phyloP scores from a whole-genome alignment of 139 green algal genomes.

The Deuterostichococcus epilithicus region DNA sequence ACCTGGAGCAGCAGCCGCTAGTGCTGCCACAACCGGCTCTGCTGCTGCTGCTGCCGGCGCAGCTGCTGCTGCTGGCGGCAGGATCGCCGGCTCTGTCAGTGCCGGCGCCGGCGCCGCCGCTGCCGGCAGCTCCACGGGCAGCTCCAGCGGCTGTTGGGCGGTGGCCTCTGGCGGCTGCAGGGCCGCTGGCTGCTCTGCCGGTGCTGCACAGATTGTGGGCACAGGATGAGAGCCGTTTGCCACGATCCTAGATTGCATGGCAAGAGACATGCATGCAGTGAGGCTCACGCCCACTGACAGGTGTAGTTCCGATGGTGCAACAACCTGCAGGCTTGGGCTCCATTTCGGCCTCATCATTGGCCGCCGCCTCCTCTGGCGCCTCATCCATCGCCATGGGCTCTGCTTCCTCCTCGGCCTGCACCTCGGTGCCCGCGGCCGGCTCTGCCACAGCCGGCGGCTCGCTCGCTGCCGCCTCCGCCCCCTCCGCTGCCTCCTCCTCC shows the following conservation, averaged over 20 bases:
- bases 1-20: too few relatives aligned
- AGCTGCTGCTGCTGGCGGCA: too few relatives aligned
- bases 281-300: too few relatives aligned
- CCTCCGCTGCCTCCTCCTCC: background rate
- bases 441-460: background rate
- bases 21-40: too few relatives aligned
- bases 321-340: background rate
- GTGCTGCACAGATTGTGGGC: too few relatives aligned
- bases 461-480: background rate
- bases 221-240: too few relatives aligned
- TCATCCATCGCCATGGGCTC: slow-evolving; percentile 1
- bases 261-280: too few relatives aligned
- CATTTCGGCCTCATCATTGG: background rate
- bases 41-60: background rate
- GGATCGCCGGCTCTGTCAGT: too few relatives aligned
- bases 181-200: too few relatives aligned
- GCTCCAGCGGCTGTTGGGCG: background rate
- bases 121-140: background rate
- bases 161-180: background rate
- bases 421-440: slow-evolving; percentile 1
- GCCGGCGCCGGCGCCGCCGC: too few relatives aligned
- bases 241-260: too few relatives aligned
- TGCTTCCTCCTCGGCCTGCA: slow-evolving; percentile 6
- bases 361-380: background rate
- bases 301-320: too few relatives aligned